phyloP scores from a whole-genome alignment of 805 yeast species.

The Danielia reshetovae region DNA sequence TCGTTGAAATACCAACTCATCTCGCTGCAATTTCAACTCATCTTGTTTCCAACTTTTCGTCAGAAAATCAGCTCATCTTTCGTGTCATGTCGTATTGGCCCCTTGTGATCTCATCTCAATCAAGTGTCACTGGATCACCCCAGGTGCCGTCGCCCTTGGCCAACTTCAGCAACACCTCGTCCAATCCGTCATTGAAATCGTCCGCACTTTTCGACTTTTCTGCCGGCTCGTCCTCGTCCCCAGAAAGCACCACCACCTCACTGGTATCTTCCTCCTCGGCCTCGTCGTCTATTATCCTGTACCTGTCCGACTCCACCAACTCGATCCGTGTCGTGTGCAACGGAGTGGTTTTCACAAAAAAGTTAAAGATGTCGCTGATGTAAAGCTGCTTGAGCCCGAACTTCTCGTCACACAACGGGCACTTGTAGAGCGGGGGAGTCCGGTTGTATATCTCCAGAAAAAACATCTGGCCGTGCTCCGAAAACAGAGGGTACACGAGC shows the following conservation, averaged over 20 bases:
- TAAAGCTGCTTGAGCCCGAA: conserved; percentile 32
- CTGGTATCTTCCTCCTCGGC: conserved; percentile 10
- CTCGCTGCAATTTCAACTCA: too few species aligned
- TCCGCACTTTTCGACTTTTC: conserved; percentile 6
- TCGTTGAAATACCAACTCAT: too few species aligned
- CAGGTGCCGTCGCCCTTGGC: conserved; percentile 31
- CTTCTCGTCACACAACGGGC: conserved; percentile 37
- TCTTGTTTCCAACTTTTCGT: too few species aligned
- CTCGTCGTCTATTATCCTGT: conserved; percentile 29
- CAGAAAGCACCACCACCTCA: conserved; percentile 27
- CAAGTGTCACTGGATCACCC: conserved; percentile 38
- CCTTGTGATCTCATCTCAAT: too few species aligned
- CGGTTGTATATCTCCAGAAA: conserved; percentile 12
- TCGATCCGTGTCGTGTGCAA: conserved; percentile 30
- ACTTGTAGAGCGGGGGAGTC: conserved; percentile 29
- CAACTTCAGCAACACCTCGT: conserved; percentile 23
- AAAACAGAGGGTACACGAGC: conserved; percentile 12
- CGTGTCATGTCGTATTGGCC: too few species aligned
- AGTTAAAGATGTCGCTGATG: conserved; percentile 39
- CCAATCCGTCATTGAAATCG: conserved; percentile 27
- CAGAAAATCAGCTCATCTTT: too few species aligned
- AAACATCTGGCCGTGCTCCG: conserved; percentile 18
- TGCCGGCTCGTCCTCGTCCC: conserved; percentile 23
- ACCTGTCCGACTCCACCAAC: conserved; percentile 30
- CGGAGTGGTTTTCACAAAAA: conserved; percentile 39